phyloP scores from a whole-genome alignment of 768 basidiomycete genomes.

The Amanita subjunquillea region DNA sequence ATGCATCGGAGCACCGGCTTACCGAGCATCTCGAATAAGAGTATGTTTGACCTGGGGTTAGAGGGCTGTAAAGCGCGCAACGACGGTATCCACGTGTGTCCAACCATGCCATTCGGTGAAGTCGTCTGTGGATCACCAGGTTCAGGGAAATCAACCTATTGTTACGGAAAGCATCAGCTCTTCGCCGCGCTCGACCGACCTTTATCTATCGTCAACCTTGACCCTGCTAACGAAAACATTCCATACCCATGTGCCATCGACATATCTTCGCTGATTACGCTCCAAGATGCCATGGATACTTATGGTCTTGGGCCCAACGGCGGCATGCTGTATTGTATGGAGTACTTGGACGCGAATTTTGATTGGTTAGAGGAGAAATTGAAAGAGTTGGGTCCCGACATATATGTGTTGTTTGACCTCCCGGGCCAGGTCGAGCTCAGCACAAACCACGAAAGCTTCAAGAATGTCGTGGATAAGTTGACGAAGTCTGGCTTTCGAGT shows the following conservation, averaged over 20 bases:
- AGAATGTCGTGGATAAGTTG: slow-evolving; percentile 63
- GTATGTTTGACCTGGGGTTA: too few species aligned
- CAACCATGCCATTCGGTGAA: slow-evolving; percentile 76
- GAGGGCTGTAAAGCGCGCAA: too few species aligned
- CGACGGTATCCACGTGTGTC: neutral
- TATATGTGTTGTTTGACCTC: slow-evolving; percentile 89
- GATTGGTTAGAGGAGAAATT: slow-evolving; percentile 77
- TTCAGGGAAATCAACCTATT: slow-evolving; percentile 83
- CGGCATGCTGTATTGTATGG: slow-evolving; percentile 92
- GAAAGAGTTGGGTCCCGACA: slow-evolving; percentile 54
- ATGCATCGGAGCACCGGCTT: too few species aligned
- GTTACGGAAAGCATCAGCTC: slow-evolving; percentile 81
- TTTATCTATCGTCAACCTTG: slow-evolving; percentile 87
- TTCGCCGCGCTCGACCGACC: slow-evolving; percentile 81
- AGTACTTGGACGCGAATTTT: slow-evolving; percentile 90
- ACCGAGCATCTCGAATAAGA: too few species aligned
- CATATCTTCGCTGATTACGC: slow-evolving; percentile 76
- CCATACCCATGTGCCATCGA: slow-evolving; percentile 89
- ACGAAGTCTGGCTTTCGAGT: slow-evolving; percentile 78
- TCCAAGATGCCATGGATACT: slow-evolving; percentile 79
- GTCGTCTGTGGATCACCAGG: slow-evolving; percentile 81
- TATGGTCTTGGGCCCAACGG: slow-evolving; percentile 90
- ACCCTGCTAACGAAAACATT: slow-evolving; percentile 86
- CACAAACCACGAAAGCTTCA: slow-evolving; percentile 90
- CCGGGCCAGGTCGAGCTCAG: slow-evolving; percentile 97